These are phyloP conservation scores for Paramecium pentaurelia DNA, from an alignment of 73 alveolate species.

Conservation along the genomic window DNA sequence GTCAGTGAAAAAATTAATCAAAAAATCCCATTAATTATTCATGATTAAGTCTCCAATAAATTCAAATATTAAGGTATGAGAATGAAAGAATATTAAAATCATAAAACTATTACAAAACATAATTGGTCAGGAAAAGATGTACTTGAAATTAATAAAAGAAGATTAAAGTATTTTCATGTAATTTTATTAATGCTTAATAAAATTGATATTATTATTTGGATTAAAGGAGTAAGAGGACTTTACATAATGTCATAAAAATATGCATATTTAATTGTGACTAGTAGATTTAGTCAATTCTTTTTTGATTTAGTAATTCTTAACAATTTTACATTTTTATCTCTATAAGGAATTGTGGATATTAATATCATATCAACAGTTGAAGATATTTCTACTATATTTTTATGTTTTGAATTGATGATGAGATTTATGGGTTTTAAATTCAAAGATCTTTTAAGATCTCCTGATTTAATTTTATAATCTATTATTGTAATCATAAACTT, in stretches of 20 bases:
- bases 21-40: neutral
- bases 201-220: neutral
- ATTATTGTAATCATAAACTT: neutral
- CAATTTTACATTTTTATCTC: neutral
- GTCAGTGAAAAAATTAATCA: neutral
- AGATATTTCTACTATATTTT: neutral
- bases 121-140: slow-evolving; percentile 33
- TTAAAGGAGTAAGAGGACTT: neutral
- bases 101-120: neutral
- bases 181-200: neutral
- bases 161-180: neutral
- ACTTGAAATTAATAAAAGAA: neutral
- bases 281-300: neutral
- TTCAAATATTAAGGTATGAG: neutral
- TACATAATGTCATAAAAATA: neutral
- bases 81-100: slow-evolving; percentile 2
- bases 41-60: neutral
- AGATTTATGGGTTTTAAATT: neutral
- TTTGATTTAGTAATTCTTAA: neutral
- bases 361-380: neutral
- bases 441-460: neutral
- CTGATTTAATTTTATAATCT: neutral
- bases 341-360: neutral
- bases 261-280: neutral
- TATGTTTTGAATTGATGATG: neutral